These are phyloP conservation scores for Arctium lappa DNA, from an alignment of 129 eudicot genomes.

Conservation along the genomic window DNA sequence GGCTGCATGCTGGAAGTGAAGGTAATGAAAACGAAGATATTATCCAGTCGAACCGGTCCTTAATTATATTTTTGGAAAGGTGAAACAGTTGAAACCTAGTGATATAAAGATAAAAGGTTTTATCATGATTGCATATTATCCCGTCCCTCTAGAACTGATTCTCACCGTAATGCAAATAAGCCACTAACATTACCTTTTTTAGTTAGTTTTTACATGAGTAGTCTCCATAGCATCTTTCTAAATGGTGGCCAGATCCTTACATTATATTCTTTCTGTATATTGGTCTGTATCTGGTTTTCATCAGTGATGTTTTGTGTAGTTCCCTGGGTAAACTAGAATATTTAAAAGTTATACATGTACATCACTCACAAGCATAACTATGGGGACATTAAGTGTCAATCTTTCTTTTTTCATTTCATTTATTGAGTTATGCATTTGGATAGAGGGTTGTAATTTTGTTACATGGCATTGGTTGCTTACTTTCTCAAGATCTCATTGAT, in stretches of 20 bases:
- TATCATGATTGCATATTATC: background rate
- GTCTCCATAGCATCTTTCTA: background rate
- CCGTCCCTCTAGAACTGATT: background rate
- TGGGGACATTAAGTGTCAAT: background rate
- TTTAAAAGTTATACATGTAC: background rate
- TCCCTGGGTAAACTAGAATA: background rate
- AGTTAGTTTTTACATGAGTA: background rate
- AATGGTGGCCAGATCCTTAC: background rate
- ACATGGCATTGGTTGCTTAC: background rate
- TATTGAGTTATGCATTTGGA: background rate
- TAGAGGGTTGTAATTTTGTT: background rate
- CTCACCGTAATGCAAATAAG: background rate
- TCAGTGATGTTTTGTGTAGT: background rate
- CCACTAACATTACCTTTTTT: background rate
- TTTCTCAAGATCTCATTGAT: background rate
- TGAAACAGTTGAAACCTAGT: background rate
- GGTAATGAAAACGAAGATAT: constrained; percentile 42
- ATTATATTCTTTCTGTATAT: background rate
- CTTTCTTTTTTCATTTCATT: background rate
- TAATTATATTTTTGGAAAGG: background rate
- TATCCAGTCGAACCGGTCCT: background rate
- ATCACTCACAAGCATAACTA: background rate
- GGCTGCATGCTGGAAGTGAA: constrained; percentile 97
- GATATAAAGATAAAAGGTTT: background rate
- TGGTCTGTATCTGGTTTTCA: background rate